phyloP scores from a whole-genome alignment of 352 stramenopile species.

The Blastocystis sp. region DNA sequence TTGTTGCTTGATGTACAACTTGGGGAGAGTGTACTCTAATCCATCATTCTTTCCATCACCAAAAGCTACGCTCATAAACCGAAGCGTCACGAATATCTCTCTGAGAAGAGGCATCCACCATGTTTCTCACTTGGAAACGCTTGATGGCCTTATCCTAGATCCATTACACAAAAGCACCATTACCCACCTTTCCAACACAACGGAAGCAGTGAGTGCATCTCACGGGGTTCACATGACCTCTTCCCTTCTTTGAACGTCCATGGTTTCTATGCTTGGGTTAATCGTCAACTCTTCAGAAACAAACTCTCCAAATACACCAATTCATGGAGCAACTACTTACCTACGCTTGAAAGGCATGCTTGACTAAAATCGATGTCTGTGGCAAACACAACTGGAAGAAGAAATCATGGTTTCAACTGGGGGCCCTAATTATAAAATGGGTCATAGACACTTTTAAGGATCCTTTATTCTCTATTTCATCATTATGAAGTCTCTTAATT shows the following conservation, averaged over 20 bases:
- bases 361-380: constrained; percentile 8
- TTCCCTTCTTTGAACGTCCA: constrained; percentile 61
- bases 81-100: constrained; percentile 94
- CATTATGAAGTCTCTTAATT: background rate
- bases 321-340: constrained; percentile 30
- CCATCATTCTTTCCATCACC: background rate
- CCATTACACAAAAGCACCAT: background rate
- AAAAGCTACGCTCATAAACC: constrained; percentile 78
- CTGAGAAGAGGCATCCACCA: constrained; percentile 86
- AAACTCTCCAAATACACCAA: background rate
- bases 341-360: constrained; percentile 57
- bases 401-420: background rate
- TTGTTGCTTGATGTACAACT: constrained; percentile 95
- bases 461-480: background rate
- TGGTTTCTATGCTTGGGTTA: constrained; percentile 40
- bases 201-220: constrained; percentile 54
- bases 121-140: constrained; percentile 76
- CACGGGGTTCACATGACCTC: constrained; percentile 59
- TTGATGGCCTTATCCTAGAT: constrained; percentile 80
- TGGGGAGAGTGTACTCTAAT: constrained; percentile 89
- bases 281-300: background rate
- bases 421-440: background rate
- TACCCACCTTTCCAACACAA: constrained; percentile 41
- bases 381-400: constrained; percentile 8
- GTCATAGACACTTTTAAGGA: background rate